Conservation (phyloP, 2,329 filamentous ascomycete genomes). For the Davidsoniella virescens region DNA sequence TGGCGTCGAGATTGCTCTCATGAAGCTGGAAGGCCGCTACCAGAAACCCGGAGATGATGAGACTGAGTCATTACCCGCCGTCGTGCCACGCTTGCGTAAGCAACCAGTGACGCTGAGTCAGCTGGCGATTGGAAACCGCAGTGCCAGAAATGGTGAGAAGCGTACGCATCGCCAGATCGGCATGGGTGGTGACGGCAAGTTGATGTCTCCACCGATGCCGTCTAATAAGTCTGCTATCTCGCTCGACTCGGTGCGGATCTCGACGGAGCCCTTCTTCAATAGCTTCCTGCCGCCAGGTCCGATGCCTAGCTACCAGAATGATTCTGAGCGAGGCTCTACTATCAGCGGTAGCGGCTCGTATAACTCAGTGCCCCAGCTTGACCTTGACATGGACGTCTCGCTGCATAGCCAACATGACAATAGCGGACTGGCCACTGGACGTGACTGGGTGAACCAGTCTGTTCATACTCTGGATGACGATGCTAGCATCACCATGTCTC, state of each 20-base stretch:
- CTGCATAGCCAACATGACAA: slow-evolving; percentile 23
- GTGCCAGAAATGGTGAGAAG: slow-evolving; percentile 26
- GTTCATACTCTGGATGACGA: slow-evolving; percentile 19
- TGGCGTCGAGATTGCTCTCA: slow-evolving; percentile 77
- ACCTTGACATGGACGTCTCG: slow-evolving; percentile 51
- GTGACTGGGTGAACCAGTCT: slow-evolving; percentile 39
- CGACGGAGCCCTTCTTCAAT: slow-evolving; percentile 8
- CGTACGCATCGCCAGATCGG: slow-evolving; percentile 30
- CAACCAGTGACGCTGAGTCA: slow-evolving; percentile 9
- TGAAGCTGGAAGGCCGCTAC: slow-evolving; percentile 83
- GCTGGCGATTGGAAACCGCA: slow-evolving; percentile 19
- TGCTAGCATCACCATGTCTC: not conserved
- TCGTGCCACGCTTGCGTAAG: slow-evolving; percentile 8
- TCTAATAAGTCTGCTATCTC: slow-evolving; percentile 13
- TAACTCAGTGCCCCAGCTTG: slow-evolving; percentile 59
- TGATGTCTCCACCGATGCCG: slow-evolving; percentile 16
- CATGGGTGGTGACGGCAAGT: slow-evolving; percentile 22
- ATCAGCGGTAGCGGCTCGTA: slow-evolving; percentile 52
- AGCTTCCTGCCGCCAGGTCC: slow-evolving; percentile 19
- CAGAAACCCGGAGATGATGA: slow-evolving; percentile 26
- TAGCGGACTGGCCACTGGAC: slow-evolving; percentile 19
- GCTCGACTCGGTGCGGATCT: slow-evolving; percentile 2
- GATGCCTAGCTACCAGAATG: slow-evolving; percentile 3
- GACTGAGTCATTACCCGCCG: not conserved
- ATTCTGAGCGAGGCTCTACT: not conserved